Evolutionary conservation across 2,329 filamentous ascomycete genomes (phyloP).

Genomic region (Phialemoniopsis sp.): DNA sequence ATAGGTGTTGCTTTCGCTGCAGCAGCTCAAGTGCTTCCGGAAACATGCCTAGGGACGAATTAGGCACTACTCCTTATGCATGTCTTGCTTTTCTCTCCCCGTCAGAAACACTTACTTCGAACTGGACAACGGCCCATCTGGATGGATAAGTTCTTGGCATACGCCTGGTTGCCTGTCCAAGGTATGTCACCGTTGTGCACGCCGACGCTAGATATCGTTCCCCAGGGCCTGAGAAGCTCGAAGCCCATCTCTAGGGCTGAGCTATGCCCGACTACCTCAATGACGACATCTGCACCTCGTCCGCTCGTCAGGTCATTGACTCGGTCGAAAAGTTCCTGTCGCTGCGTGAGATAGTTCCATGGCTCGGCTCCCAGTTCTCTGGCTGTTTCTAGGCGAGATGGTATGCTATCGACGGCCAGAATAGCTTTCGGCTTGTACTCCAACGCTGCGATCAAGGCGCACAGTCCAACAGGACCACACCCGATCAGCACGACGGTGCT

Average conservation of each 20-base stretch:
- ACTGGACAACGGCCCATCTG: conserved; percentile 78
- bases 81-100: no score
- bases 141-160: conserved; percentile 66
- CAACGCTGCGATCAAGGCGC: conserved; percentile 74
- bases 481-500: conserved; percentile 77
- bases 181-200: conserved; percentile 72
- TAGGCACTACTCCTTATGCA: no score
- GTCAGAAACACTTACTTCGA: no score
- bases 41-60: conserved; percentile 68
- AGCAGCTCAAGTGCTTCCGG: conserved; percentile 60
- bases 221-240: conserved; percentile 68
- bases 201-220: conserved; percentile 70
- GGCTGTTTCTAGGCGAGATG: conserved; percentile 70
- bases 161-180: conserved; percentile 61
- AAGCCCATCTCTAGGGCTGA: conserved; percentile 67
- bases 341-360: conserved; percentile 70
- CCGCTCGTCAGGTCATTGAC: conserved; percentile 74
- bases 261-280: conserved; percentile 72
- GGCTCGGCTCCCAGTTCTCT: conserved; percentile 73
- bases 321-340: conserved; percentile 59
- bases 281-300: conserved; percentile 78
- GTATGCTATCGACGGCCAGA: conserved; percentile 75
- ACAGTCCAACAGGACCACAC: conserved; percentile 82
- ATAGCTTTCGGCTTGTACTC: conserved; percentile 71
- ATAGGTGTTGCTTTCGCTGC: conserved; percentile 56